A percentile compares a stretch with the other conserved stretches of the same genome.
Conservation (phyloP, 257 asterid genomes). For the Agastache rugosa region DNA sequence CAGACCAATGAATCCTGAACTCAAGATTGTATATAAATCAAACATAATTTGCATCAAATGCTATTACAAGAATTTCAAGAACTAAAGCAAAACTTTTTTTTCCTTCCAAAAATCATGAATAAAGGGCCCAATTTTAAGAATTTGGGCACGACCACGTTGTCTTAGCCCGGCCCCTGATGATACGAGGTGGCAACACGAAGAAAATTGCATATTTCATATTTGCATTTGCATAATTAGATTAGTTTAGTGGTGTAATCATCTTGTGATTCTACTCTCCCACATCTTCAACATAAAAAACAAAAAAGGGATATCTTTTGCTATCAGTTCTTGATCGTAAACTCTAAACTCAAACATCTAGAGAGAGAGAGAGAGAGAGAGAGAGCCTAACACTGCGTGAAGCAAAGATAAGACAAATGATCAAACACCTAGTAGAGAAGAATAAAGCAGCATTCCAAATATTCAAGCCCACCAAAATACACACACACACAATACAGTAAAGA, state of each 20-base stretch:
- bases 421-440: background rate
- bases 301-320: background rate
- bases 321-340: background rate
- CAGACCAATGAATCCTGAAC: background rate
- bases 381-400: background rate
- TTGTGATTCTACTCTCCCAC: background rate
- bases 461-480: too few relatives aligned
- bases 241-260: background rate
- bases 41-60: background rate
- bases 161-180: too few relatives aligned
- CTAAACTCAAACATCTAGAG: background rate
- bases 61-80: background rate
- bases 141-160: too few relatives aligned
- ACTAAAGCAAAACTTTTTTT: background rate
- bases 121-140: too few relatives aligned
- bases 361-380: slow-evolving; percentile 5
- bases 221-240: background rate
- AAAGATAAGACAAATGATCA: background rate
- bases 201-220: background rate
- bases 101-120: too few relatives aligned
- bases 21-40: slow-evolving; percentile 1
- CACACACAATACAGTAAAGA: too few relatives aligned
- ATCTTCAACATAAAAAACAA: background rate
- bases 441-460: too few relatives aligned
- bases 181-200: background rate